Base-by-base conservation (phyloP, 1,284 basidiomycete species). In the Chiua sp. region DNA sequence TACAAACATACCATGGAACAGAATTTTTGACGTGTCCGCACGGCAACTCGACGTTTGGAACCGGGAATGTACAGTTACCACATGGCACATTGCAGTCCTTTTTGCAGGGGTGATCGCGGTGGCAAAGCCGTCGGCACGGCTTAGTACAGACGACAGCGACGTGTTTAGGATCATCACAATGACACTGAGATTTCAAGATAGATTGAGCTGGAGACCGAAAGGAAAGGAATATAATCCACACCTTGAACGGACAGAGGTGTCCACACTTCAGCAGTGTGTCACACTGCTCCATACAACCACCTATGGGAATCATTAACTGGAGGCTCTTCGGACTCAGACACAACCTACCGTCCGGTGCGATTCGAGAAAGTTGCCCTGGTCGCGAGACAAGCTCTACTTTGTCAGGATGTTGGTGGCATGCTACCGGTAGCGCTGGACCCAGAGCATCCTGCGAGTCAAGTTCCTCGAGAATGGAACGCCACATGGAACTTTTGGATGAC, bases 221-320 rank as follows among this genome's bases (percentile, higher is more conserved):
- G 32, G 7, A 30, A 32, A 47, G 6, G 1, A n/a, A 16, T 16
- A 11, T 3, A 33, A 18, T 8, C 39, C 61, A 33, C 71, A 86
- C 87, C 78, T 86, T 85, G 61, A 80, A 88, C 0, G 82, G 84
- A 68, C 90, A 92, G 6, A 78, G 71, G 65, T 92, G 91, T 3
- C 90, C 91, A 66, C 91, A 92, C n/a, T 74, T 68, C n/a, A 90
- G 74, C 35, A 79, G 75, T n/a, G 74, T 73, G 32, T 82, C 80
- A 62, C 90, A 92, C 18, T 80, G 76, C 39, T 70, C 72, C 48
- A 87, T 74, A 70, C 90, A 92, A 3, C 90, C 90, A 51, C 88
- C 90, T 85, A 53, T 42, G 35, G 32, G 37, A 7, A 30, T 47
- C 28, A 6, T 68, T 1, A 62, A 37, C 15, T 15, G 49, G 18